Evolutionary conservation across 495 filamentous ascomycete species (phyloP).

Genomic region (Penicillium steckii): DNA sequence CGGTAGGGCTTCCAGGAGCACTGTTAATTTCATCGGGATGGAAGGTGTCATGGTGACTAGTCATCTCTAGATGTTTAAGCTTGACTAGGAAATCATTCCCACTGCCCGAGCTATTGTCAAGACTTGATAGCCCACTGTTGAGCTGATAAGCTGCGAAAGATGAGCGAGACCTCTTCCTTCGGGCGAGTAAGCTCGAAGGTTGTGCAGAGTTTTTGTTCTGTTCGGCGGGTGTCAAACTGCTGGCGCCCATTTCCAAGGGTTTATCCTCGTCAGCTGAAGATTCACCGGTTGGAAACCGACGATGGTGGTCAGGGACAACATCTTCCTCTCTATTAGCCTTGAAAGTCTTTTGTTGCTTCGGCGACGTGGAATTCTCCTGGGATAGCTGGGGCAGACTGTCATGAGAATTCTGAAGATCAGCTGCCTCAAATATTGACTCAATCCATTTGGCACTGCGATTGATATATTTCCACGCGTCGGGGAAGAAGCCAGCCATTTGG

Average conservation of each 20-base stretch:
- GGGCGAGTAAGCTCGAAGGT: conserved; percentile 1
- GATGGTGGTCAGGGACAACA: conserved; percentile 29
- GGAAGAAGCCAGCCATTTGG: conserved; percentile 83
- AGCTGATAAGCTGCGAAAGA: conserved; percentile 16
- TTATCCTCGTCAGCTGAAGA: conserved; percentile 77
- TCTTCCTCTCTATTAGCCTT: neutral
- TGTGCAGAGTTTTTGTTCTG: conserved; percentile 2
- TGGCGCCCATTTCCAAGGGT: conserved; percentile 76
- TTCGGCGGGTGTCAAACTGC: conserved; percentile 27
- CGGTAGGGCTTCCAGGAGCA: conserved; percentile 21
- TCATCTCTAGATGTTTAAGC: conserved; percentile 21
- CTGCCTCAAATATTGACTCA: conserved; percentile 60
- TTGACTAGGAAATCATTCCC: conserved; percentile 25
- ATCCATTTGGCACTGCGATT: conserved; percentile 75
- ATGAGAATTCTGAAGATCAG: conserved; percentile 37
- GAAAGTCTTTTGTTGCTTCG: neutral
- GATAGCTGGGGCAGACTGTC: conserved; percentile 20
- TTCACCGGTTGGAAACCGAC: conserved; percentile 49
- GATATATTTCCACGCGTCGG: conserved; percentile 82
- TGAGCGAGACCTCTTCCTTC: conserved; percentile 17
- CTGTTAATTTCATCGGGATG: conserved; percentile 26
- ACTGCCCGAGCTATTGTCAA: conserved; percentile 4
- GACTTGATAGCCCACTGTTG: conserved; percentile 7
- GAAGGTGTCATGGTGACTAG: conserved; percentile 5
- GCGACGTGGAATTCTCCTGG: neutral